These are phyloP conservation scores for Candida dajiaensis DNA, from an alignment of 805 yeast genomes.

Conservation along the genomic window DNA sequence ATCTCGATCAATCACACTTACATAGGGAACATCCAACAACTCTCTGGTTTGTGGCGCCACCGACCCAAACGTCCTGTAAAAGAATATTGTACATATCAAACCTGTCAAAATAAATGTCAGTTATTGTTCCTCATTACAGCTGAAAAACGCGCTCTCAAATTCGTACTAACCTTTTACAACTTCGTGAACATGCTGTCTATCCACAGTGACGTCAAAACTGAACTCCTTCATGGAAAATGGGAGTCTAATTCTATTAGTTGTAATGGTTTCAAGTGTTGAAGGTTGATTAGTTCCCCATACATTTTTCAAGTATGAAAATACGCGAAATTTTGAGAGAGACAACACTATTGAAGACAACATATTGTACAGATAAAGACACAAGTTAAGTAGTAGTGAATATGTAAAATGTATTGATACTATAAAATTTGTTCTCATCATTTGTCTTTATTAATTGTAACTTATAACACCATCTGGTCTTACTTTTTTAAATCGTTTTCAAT, in stretches of 20 bases:
- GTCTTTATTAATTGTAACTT: too few species aligned
- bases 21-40: conserved; percentile 52
- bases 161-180: conserved; percentile 9
- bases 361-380: too few species aligned
- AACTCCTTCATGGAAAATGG: conserved; percentile 6
- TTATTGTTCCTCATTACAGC: not conserved
- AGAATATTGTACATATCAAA: conserved; percentile 59
- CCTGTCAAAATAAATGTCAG: conserved; percentile 3
- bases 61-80: conserved; percentile 63
- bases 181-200: conserved; percentile 6
- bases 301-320: too few species aligned
- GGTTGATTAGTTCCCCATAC: not conserved
- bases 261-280: too few species aligned
- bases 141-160: too few species aligned
- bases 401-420: too few species aligned
- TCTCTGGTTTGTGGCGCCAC: conserved; percentile 50
- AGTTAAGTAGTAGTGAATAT: too few species aligned
- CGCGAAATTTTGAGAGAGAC: not conserved
- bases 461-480: too few species aligned
- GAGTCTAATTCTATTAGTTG: too few species aligned
- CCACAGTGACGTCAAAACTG: conserved; percentile 8
- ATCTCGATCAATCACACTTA: conserved; percentile 13
- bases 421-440: too few species aligned
- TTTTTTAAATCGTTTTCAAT: not conserved
- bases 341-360: too few species aligned